These are phyloP conservation scores for Plantago major DNA, from an alignment of 257 asterid genomes.

Conservation along the genomic window DNA sequence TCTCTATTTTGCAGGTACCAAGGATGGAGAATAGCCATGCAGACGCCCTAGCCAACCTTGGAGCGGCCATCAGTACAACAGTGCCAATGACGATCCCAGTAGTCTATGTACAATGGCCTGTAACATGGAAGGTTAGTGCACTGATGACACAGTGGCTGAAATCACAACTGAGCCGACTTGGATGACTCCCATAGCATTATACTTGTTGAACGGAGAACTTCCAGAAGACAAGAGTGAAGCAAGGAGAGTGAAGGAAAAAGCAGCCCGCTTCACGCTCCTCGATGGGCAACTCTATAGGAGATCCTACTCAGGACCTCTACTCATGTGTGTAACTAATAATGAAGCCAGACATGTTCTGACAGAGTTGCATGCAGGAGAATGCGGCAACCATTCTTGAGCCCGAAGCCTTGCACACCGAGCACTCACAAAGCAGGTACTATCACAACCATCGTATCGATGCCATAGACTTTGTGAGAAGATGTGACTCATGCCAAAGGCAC, in stretches of 20 bases:
- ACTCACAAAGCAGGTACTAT: background rate
- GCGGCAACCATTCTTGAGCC: background rate
- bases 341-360: background rate
- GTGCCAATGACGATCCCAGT: background rate
- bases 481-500: background rate
- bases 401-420: background rate
- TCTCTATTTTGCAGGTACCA: background rate
- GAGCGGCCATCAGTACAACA: background rate
- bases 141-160: background rate
- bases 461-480: background rate
- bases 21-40: background rate
- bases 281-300: background rate
- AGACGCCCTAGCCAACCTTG: background rate
- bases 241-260: background rate
- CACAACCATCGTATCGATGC: too few relatives aligned
- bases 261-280: background rate
- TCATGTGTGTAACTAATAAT: background rate
- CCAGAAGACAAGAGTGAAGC: background rate
- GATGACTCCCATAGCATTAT: background rate
- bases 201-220: background rate
- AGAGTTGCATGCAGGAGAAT: background rate
- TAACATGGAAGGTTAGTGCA: background rate
- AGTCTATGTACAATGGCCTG: background rate
- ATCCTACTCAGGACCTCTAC: background rate
- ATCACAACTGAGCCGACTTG: background rate